Evolutionary conservation across 208 protist species (phyloP).

Genomic region (Leishmania mexicana): DNA sequence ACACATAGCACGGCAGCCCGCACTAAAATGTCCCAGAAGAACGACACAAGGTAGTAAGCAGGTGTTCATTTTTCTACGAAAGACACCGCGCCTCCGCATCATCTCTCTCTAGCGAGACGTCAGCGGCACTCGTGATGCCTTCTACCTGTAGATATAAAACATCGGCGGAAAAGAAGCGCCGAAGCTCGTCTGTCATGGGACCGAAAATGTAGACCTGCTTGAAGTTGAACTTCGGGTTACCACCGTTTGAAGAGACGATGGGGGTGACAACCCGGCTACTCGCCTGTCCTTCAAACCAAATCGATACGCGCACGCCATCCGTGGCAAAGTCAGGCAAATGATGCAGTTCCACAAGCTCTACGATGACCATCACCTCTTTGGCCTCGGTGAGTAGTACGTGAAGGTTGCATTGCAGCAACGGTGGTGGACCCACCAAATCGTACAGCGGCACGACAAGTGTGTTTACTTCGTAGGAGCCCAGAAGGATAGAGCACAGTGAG

Average conservation of each 20-base stretch:
- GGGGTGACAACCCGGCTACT: constrained; percentile 37
- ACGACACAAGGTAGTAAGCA: background rate
- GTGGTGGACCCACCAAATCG: constrained; percentile 43
- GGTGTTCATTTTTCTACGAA: background rate
- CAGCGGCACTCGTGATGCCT: constrained; percentile 29
- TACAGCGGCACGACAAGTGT: constrained; percentile 55
- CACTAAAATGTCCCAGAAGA: background rate
- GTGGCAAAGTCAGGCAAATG: constrained; percentile 55
- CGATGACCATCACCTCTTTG: constrained; percentile 38
- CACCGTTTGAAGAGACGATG: constrained; percentile 36
- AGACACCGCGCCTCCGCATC: background rate
- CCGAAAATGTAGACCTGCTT: constrained; percentile 56
- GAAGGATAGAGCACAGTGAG: constrained; percentile 33
- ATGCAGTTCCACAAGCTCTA: constrained; percentile 43
- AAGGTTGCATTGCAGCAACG: constrained; percentile 46
- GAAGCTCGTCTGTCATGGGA: constrained; percentile 39
- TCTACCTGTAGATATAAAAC: constrained; percentile 55
- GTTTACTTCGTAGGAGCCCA: constrained; percentile 42
- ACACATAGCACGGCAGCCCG: background rate
- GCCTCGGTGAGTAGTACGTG: constrained; percentile 33
- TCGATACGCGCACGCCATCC: constrained; percentile 42
- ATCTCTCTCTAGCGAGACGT: background rate
- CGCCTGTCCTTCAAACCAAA: constrained; percentile 57
- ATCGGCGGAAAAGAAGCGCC: constrained; percentile 40
- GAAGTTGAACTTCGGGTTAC: constrained; percentile 56